Evolutionary conservation across 495 filamentous ascomycete genomes (phyloP), one percentile per base, ranked within the genome.

Genomic region (Penicillium samsonianum): DNA sequence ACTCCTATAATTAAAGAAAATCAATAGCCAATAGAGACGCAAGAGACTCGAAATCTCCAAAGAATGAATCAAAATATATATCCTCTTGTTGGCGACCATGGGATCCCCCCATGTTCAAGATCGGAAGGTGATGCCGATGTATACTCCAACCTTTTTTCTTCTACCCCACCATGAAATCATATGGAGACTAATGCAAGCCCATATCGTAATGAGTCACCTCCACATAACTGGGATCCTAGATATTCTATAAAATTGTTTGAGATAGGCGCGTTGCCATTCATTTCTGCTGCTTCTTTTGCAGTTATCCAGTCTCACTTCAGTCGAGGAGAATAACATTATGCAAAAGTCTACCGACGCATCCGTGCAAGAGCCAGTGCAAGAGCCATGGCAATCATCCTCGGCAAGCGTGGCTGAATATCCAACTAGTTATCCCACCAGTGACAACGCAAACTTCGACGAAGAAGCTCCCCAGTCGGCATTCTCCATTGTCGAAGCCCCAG

Each of bases 401-500:
- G 40, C 43, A 31, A 61, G 48, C n/a, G 47, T 40, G 2, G 25
- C 10, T 17, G 33, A 31, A 16, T 19, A 25, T 17, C 30, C 14
- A 5, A 3, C 51, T 6, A 25, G 16, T 26, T 19, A 25, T 22
- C 30, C 14, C 14, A 5, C 51, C 2, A 48, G 37, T 16, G 45
- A 28, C 4, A 42, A 31, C 9, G 4, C 43, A 16, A 44, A 35
- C 45, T 33, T 49, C 30, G 49, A 65, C 33, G 49, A 64, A 23
- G 45, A 60, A 40, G 58, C 52, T 6, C 64, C 64, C 1, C 56
- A 42, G 20, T 58, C 64, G 5, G 61, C 56, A 10, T 69, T 69
- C 45, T 59, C 61, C 0, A 55, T 69, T 7, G 43, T 69, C 31
- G 66, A 69, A 33, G 57, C 64, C 17, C 58, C 59, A 3, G 61